phyloP scores from a whole-genome alignment of 345 rosid species.

The Salix brachista region DNA sequence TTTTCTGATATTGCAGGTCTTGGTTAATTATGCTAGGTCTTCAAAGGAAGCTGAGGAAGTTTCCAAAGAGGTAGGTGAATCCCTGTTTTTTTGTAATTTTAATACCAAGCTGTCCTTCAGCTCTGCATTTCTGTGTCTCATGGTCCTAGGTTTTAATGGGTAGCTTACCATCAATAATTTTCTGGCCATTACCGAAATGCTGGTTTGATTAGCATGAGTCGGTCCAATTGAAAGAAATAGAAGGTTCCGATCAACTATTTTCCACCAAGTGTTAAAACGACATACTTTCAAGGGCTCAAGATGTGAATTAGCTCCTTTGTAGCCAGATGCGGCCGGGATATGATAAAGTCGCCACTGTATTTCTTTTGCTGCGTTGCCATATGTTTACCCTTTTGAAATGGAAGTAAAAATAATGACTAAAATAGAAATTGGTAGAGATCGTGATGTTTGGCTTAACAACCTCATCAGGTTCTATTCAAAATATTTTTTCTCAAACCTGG shows the following conservation, averaged over 20 bases:
- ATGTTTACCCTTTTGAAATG: background rate
- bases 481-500: background rate
- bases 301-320: background rate
- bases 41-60: conserved; percentile 97
- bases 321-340: background rate
- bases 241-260: background rate
- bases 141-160: background rate
- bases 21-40: conserved; percentile 93
- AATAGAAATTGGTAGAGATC: background rate
- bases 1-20: conserved; percentile 46
- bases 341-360: background rate
- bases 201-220: no score
- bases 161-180: background rate
- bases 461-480: background rate
- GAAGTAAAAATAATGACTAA: background rate
- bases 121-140: background rate
- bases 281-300: background rate
- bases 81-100: background rate
- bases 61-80: conserved; percentile 56
- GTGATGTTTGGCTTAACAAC: background rate
- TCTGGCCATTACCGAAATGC: background rate
- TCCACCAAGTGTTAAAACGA: background rate
- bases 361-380: background rate
- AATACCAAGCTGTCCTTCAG: background rate
- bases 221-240: background rate